Conservation (phyloP, 495 filamentous ascomycete species). For the Melanomma pulvis-pyrius region DNA sequence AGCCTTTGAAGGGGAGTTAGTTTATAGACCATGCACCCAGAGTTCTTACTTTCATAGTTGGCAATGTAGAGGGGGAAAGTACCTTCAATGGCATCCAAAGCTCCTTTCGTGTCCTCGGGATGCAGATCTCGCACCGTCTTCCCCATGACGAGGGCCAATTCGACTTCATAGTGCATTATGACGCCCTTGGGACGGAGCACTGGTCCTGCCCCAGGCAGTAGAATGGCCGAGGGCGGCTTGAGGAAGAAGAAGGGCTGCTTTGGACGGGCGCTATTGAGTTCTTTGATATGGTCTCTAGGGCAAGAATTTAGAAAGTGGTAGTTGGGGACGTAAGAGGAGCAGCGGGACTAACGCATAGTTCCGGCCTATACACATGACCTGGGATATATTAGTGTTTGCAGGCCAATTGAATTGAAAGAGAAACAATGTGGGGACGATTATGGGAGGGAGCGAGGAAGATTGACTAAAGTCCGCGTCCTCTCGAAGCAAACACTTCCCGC, state of each 20-base stretch:
- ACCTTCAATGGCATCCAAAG: conserved; percentile 59
- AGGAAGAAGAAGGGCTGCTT: conserved; percentile 99
- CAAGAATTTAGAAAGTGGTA: conserved; percentile 1
- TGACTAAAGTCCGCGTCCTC: too few relatives aligned
- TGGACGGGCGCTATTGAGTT: conserved; percentile 82
- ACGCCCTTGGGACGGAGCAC: conserved; percentile 80
- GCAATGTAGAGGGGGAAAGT: not conserved
- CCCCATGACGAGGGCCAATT: conserved; percentile 85
- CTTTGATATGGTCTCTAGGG: conserved; percentile 84
- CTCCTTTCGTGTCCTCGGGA: conserved; percentile 60
- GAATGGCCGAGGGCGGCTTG: conserved; percentile 83
- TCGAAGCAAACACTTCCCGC: too few relatives aligned
- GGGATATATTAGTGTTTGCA: conserved; percentile 2
- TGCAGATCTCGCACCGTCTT: conserved; percentile 75
- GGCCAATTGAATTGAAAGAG: not conserved
- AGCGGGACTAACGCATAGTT: conserved; percentile 96
- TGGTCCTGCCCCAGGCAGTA: conserved; percentile 76
- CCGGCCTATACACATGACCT: conserved; percentile 95
- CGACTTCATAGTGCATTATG: conserved; percentile 91
- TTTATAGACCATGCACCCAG: not conserved
- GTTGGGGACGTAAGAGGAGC: not conserved
- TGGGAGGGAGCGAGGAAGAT: too few relatives aligned
- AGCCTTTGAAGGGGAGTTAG: conserved; percentile 54
- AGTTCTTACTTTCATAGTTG: not conserved
- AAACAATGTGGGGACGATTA: not conserved